These are phyloP conservation scores for Atractiella rhizophila DNA, from an alignment of 768 basidiomycete species.

Conservation along the genomic window DNA sequence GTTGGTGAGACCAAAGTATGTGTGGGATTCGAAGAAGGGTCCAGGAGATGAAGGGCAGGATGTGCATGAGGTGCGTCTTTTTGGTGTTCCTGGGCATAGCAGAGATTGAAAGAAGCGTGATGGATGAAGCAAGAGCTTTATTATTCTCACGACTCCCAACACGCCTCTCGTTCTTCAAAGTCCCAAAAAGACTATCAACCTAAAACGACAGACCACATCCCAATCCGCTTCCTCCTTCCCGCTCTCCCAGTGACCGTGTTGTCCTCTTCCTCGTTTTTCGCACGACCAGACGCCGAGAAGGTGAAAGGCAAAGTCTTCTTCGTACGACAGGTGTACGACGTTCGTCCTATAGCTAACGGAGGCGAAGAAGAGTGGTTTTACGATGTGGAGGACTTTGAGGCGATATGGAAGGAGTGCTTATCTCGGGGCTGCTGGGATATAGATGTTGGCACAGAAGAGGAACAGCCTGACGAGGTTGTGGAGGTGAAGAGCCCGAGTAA, in stretches of 20 bases:
- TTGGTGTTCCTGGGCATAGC: neutral
- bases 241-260: neutral
- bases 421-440: too few species aligned
- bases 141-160: constrained; percentile 9
- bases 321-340: constrained; percentile 9
- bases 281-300: neutral
- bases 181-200: constrained; percentile 3
- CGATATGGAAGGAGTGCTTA: constrained; percentile 5
- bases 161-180: constrained; percentile 4
- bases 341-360: constrained; percentile 5
- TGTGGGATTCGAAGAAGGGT: too few species aligned
- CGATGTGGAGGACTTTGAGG: too few species aligned
- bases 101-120: neutral
- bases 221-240: neutral
- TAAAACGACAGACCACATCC: constrained; percentile 2
- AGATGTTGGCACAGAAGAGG: too few species aligned
- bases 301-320: neutral
- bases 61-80: constrained; percentile 1
- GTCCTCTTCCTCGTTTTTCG: neutral
- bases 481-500: neutral
- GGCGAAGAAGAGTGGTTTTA: too few species aligned
- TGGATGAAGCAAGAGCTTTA: constrained; percentile 9
- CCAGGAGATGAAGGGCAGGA: constrained; percentile 6
- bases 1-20: constrained; percentile 6
- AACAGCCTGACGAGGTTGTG: neutral